Evolutionary conservation across 2,329 filamentous ascomycete species (phyloP).

Genomic region (Eutypella sp.): DNA sequence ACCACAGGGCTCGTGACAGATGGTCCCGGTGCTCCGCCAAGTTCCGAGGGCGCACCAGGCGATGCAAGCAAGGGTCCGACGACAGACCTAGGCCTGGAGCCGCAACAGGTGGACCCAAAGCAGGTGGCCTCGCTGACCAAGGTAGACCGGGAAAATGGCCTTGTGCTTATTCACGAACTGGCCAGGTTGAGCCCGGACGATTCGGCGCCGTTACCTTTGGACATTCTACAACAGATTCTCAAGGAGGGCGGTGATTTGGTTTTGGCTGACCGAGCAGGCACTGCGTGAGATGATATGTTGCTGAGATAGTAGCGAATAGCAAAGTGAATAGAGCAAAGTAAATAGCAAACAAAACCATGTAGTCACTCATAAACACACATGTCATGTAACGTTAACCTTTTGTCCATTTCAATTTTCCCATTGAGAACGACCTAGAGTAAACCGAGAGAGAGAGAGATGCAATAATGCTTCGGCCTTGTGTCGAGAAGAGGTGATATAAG

Average conservation of each 20-base stretch:
- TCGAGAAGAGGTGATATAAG: conserved; percentile 13
- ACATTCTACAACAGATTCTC: conserved; percentile 44
- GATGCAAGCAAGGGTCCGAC: no score
- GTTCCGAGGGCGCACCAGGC: conserved; percentile 3
- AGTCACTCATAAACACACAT: no score
- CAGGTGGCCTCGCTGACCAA: conserved; percentile 41
- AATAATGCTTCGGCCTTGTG: conserved; percentile 22
- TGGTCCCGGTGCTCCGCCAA: not conserved
- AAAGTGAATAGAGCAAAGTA: not conserved
- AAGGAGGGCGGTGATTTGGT: conserved; percentile 45
- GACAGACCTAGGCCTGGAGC: conserved; percentile 35
- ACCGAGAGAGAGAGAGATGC: conserved; percentile 29
- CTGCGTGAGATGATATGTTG: no score
- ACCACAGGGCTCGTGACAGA: not conserved
- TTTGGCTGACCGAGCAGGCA: conserved; percentile 16
- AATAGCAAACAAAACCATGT: conserved; percentile 2
- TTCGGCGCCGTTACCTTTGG: conserved; percentile 34
- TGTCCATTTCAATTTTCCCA: conserved; percentile 27
- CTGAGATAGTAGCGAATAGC: no score
- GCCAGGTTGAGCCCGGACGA: conserved; percentile 38
- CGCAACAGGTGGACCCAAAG: conserved; percentile 41
- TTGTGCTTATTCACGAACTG: conserved; percentile 54
- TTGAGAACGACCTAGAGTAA: conserved; percentile 28
- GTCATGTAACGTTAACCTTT: no score
- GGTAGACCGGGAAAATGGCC: conserved; percentile 56